These are phyloP conservation scores for Solanum chilense DNA, from an alignment of 257 asterid genomes.

Conservation along the genomic window DNA sequence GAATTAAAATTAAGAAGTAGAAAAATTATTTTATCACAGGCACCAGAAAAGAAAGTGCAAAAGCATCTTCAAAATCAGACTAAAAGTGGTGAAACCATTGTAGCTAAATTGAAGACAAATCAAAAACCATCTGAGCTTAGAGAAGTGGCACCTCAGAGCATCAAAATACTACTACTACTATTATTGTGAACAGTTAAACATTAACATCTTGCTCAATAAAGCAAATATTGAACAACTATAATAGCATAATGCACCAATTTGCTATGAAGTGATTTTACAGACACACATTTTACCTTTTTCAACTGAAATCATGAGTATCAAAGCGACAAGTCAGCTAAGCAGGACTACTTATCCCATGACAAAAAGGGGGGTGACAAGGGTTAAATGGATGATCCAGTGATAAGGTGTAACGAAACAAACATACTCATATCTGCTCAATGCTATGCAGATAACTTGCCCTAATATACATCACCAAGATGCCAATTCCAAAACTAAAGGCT, in stretches of 20 bases:
- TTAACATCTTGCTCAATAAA: not conserved
- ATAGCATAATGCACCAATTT: not conserved
- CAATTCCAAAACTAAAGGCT: too few species aligned
- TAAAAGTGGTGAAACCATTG: not conserved
- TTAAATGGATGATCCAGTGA: too few species aligned
- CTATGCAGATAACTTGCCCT: too few species aligned
- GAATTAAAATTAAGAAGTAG: not conserved
- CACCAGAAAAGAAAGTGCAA: not conserved
- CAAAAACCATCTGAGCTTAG: not conserved
- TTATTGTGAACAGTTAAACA: not conserved
- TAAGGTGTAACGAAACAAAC: too few species aligned
- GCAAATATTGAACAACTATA: not conserved
- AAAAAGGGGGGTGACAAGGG: too few species aligned
- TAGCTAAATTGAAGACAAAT: not conserved
- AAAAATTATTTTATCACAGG: not conserved
- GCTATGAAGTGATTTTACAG: not conserved
- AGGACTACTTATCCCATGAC: not conserved
- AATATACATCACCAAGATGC: too few species aligned
- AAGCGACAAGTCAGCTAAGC: not conserved
- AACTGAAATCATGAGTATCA: not conserved
- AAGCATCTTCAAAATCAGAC: not conserved
- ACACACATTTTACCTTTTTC: not conserved
- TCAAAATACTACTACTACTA: not conserved
- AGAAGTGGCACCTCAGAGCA: not conserved
- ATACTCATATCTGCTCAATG: too few species aligned